Base-by-base conservation (phyloP, 2,329 filamentous ascomycete species). In the Didymosphaeria variabile region DNA sequence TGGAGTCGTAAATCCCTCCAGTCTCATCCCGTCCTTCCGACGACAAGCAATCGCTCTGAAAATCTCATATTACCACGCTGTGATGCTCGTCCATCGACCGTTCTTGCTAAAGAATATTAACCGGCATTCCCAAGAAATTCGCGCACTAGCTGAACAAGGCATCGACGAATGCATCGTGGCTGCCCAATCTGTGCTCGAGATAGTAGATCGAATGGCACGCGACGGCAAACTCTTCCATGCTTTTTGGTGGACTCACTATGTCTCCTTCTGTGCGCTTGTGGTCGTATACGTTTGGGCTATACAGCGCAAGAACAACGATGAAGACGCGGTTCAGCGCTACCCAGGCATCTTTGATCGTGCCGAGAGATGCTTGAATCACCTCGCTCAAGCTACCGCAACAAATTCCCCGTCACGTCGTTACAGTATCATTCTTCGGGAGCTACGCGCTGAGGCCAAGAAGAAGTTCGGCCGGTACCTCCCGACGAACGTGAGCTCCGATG, bases 161-260 rank as follows among this genome's bases (percentile, higher is more conserved):
- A 74, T 80, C 1, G 70, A 69, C 9, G 82, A 83, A 58, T 83
- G 81, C 42, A 78, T 82, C 36, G 68, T 76, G 19, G 80, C 81
- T 12, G 80, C 81, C 8, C 77, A 79, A 58, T 74, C 80, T 31
- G 78, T 79, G 9, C 56, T 72, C 3, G 67, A 71, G 26, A 56
- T 58, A 0, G 80, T 81, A 1, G 78, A 82, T 56, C 70, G 71
- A 6, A 77, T 82, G 67, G 77, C 76, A 5, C 57, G 68, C 2
- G 78, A 80, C 31, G 76, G 74, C 29, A 71, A 67, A 19, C 63
- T 78, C 6, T 82, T 80, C 31, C 78, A 82, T 46, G 80, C 81
- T 0, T 77, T 82, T 26, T 83, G 82, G 82, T 84, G 81, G 77
- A 84, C 80, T 10, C 81, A 82, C 21, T 84, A 84, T 50, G 79